Evolutionary conservation across 73 alveolate genomes (phyloP).

Genomic region (Paramecium sonneborni): DNA sequence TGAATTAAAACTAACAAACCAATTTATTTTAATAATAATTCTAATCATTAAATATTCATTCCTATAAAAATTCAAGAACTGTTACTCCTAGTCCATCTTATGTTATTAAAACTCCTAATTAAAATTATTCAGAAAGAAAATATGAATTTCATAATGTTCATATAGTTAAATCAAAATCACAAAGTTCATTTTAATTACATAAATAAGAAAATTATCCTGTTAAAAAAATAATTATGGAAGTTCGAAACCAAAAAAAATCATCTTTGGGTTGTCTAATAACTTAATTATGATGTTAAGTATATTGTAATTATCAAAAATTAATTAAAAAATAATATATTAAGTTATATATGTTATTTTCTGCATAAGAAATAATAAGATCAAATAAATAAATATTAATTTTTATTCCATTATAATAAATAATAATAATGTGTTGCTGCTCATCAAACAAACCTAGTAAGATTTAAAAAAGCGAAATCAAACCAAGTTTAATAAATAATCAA

Average conservation of each 20-base stretch:
- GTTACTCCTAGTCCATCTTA: background rate
- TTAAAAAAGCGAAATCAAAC: background rate
- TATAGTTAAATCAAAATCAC: background rate
- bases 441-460: background rate
- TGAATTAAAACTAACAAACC: background rate
- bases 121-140: background rate
- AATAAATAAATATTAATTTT: background rate
- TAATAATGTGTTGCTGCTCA: background rate
- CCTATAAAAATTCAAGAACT: background rate
- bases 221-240: background rate
- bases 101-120: background rate
- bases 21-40: background rate
- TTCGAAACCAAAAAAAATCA: background rate
- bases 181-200: background rate
- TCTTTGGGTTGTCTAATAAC: constrained; percentile 10
- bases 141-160: background rate
- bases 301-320: background rate
- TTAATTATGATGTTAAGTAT: background rate
- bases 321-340: no score
- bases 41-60: background rate
- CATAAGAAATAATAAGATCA: no score
- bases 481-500: background rate
- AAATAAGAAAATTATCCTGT: background rate
- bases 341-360: no score
- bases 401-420: background rate